Percentiles rank a stretch among this genome's conserved stretches.
These are phyloP conservation scores for Salix koriyanagi DNA, from an alignment of 345 rosid genomes.

Conservation along the genomic window DNA sequence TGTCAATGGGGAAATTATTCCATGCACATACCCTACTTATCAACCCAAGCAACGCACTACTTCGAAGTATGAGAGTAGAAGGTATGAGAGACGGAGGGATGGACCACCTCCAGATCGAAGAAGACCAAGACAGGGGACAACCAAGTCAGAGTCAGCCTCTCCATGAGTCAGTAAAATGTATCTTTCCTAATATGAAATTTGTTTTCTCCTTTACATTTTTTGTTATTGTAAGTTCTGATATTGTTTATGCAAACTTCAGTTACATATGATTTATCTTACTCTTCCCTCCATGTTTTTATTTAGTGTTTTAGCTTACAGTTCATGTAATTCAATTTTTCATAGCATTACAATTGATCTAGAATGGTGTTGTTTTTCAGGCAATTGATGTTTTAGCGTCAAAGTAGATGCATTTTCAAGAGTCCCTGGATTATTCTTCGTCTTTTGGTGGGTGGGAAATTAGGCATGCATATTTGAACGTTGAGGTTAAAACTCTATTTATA, in stretches of 20 bases:
- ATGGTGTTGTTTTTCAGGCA: neutral
- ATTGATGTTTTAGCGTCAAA: neutral
- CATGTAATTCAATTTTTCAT: neutral
- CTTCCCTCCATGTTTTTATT: neutral
- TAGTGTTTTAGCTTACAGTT: neutral
- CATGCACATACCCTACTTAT: constrained; percentile 87
- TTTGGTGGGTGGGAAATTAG: neutral
- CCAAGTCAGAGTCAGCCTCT: constrained; percentile 51
- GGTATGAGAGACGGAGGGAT: constrained; percentile 77
- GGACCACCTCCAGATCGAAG: constrained; percentile 74
- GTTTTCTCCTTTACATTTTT: neutral
- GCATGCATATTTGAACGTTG: neutral
- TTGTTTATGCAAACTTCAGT: neutral
- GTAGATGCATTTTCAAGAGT: neutral
- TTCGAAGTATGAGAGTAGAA: constrained; percentile 54
- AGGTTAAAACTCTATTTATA: neutral
- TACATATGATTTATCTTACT: neutral
- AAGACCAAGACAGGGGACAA: constrained; percentile 53
- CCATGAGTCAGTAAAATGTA: constrained; percentile 14
- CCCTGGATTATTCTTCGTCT: neutral
- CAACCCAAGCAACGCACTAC: constrained; percentile 73
- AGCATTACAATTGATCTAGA: neutral
- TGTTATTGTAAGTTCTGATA: neutral
- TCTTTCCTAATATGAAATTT: neutral
- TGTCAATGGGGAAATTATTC: constrained; percentile 86